Evolutionary conservation across 108 stramenopile species (phyloP), one percentile per base, ranked within the genome.

Genomic region (Skeletonema menzelii): DNA sequence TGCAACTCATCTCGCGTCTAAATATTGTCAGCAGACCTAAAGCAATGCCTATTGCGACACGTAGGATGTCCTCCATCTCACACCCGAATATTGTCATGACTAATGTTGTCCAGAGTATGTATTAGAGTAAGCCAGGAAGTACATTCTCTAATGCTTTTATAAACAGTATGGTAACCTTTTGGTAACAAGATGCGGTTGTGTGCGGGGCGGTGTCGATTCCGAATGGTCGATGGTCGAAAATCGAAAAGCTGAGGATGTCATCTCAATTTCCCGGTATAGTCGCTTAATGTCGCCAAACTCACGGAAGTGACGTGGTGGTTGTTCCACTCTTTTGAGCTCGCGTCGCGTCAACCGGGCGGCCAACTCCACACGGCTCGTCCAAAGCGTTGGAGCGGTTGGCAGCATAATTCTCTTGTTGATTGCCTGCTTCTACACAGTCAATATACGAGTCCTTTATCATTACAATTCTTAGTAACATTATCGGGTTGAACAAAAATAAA

Each of bases 1-100:
- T 95, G 85, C 91, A 91, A 67, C 88, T 89, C 76, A 95, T 83
- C 69, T 95, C 89, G 44, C 89, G 75, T 63, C 94, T 79, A 68
- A 78, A 92, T 13, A 92, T 72, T 14, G 94, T 91, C 1, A 95
- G 28, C 53, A 72, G 38, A 11, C 71, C 78, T 53, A 79, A 60
- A 2, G 40, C 27, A n/a, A 79, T 38, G 49, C 78, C 78, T 7
- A 79, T 62, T 10, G 47, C 46, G 58, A 79, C 67, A 49, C 78
- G 78, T 32, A 79, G 59, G 27, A 79, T 61, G 59, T 60, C 59
- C 30, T 60, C 37, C 8, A 60, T 8, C 24, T 60, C 59, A 19
- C 5, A 60, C 12, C 59, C 59, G 59, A 60, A 0, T 60, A 60
- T 7, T 19, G 14, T 31, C 59, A 60, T 60, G 59, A 3, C 40